Evolutionary conservation across 1,139 yeast species (phyloP).

Genomic region (Scheffersomyces quercinus): DNA sequence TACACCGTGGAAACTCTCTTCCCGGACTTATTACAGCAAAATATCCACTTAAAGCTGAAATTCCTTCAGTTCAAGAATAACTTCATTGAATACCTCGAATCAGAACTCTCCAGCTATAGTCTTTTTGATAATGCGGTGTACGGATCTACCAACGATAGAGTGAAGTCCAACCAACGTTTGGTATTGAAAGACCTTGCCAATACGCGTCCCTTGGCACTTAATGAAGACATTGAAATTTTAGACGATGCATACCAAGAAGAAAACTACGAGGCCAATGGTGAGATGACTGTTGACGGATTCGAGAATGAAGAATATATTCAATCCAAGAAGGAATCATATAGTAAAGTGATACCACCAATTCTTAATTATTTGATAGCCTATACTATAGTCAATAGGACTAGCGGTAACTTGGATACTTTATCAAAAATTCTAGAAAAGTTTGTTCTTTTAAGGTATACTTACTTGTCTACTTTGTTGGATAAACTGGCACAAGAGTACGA

Average conservation of each 20-base stretch:
- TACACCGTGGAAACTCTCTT: slow-evolving; percentile 31
- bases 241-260: slow-evolving; percentile 19
- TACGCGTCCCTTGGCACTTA: not conserved
- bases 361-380: slow-evolving; percentile 36
- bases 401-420: slow-evolving; percentile 19
- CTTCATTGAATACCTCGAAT: slow-evolving; percentile 24
- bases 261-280: slow-evolving; percentile 17
- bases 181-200: slow-evolving; percentile 4
- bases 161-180: slow-evolving; percentile 17
- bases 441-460: slow-evolving; percentile 24
- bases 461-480: slow-evolving; percentile 18
- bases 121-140: slow-evolving; percentile 9
- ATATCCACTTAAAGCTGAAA: slow-evolving; percentile 16
- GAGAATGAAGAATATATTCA: slow-evolving; percentile 13
- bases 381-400: slow-evolving; percentile 25
- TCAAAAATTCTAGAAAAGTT: slow-evolving; percentile 23
- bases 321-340: slow-evolving; percentile 13
- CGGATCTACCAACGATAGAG: slow-evolving; percentile 14
- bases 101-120: slow-evolving; percentile 27
- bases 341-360: slow-evolving; percentile 29
- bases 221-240: slow-evolving; percentile 1
- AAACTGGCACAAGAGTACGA: slow-evolving; percentile 4
- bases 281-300: slow-evolving; percentile 6
- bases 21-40: slow-evolving; percentile 17
- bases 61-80: slow-evolving; percentile 24